phyloP scores from a whole-genome alignment of 805 yeast genomes.

The Kodamaea leandrae region DNA sequence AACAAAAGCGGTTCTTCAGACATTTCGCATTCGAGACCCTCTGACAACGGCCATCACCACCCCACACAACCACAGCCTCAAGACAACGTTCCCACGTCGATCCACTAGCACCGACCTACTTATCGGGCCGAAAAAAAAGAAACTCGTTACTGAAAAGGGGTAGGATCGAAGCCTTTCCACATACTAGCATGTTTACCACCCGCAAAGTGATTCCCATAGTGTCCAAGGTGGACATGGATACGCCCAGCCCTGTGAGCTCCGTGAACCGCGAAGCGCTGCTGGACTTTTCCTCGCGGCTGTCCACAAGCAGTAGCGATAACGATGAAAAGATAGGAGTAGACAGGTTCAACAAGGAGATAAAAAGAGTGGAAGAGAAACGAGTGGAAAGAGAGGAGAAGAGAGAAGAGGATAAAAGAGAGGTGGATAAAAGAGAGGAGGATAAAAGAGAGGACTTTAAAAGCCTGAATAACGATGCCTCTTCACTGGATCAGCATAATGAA shows the following conservation, averaged over 20 bases:
- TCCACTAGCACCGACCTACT: neutral
- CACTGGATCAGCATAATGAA: too few relatives aligned
- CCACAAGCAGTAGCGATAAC: conserved; percentile 10
- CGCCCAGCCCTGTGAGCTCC: conserved; percentile 9
- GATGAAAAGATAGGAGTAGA: neutral
- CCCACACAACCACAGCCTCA: too few relatives aligned
- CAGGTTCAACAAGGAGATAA: too few relatives aligned
- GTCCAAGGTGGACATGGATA: conserved; percentile 6
- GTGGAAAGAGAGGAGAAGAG: neutral
- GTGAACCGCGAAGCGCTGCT: conserved; percentile 5
- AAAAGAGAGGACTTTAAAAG: too few relatives aligned
- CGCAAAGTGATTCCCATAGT: conserved; percentile 2
- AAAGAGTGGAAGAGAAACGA: neutral
- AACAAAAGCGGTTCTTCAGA: too few relatives aligned
- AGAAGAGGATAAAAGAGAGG: neutral
- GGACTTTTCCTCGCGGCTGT: conserved; percentile 10
- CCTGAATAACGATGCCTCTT: too few relatives aligned
- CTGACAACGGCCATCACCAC: too few relatives aligned
- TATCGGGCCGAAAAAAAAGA: conserved; percentile 1
- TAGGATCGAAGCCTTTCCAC: neutral
- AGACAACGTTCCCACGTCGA: too few relatives aligned
- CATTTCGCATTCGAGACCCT: too few relatives aligned
- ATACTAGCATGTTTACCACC: conserved; percentile 2
- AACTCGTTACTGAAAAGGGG: conserved; percentile 1
- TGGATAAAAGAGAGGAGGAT: too few relatives aligned